A percentile compares a stretch with the other conserved stretches of the same genome.
These are phyloP conservation scores for Ammopiptanthus mongolicus DNA, from an alignment of 306 rosid species.

Conservation along the genomic window DNA sequence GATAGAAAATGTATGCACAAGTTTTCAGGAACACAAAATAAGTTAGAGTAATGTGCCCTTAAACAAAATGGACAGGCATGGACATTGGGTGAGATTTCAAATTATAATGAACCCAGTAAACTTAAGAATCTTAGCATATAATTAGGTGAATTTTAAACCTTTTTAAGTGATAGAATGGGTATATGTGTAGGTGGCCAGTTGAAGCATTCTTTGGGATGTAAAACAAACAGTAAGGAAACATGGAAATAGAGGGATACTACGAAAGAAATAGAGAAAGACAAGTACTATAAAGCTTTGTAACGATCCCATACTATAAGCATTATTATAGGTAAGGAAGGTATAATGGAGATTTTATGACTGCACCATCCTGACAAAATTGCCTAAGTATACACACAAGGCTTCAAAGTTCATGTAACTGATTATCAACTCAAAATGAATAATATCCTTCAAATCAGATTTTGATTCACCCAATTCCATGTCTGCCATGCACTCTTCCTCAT, in stretches of 20 bases:
- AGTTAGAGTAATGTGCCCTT: not conserved
- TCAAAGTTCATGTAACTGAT: not conserved
- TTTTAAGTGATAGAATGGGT: constrained; percentile 20
- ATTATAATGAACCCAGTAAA: not conserved
- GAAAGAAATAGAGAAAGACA: not conserved
- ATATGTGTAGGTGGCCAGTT: constrained; percentile 28
- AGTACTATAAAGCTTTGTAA: constrained; percentile 17
- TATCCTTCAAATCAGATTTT: constrained; percentile 73
- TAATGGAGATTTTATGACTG: constrained; percentile 14
- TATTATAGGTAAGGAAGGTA: constrained; percentile 22
- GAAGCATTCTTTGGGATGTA: constrained; percentile 6
- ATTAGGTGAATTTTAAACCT: not conserved
- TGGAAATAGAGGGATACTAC: constrained; percentile 12
- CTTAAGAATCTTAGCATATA: not conserved
- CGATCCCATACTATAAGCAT: constrained; percentile 30
- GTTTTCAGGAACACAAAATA: not conserved
- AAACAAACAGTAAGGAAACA: constrained; percentile 22
- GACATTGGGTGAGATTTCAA: not conserved
- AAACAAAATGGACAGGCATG: not conserved
- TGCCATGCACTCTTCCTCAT: constrained; percentile 68
- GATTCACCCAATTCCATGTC: constrained; percentile 60
- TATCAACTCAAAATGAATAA: constrained; percentile 63
- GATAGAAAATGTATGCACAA: not conserved
- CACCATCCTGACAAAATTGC: constrained; percentile 5
- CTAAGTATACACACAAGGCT: not conserved